Evolutionary conservation across 2,329 filamentous ascomycete genomes (phyloP).

Genomic region (Escovopsis sp.): DNA sequence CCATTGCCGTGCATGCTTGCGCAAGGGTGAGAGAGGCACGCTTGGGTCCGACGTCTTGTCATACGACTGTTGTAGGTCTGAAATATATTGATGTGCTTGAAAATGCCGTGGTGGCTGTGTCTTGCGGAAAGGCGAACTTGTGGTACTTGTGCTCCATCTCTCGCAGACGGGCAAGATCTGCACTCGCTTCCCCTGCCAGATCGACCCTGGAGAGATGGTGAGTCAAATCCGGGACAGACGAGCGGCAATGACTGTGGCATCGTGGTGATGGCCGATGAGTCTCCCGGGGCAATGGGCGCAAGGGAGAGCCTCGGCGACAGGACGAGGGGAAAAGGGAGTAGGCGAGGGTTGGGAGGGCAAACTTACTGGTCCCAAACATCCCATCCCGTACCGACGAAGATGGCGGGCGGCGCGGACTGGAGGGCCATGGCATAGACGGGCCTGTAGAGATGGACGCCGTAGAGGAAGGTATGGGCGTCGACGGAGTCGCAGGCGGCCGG

Average conservation of each 20-base stretch:
- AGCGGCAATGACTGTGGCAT: no score
- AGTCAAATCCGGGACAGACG: no score
- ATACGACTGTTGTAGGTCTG: neutral
- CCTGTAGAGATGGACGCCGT: conserved; percentile 45
- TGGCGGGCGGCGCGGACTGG: conserved; percentile 25
- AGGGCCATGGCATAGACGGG: conserved; percentile 38
- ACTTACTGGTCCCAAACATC: conserved; percentile 35
- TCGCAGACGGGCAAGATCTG: conserved; percentile 3
- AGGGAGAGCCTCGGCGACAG: no score
- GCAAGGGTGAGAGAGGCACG: no score
- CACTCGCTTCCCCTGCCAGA: neutral
- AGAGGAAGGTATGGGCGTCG: conserved; percentile 35
- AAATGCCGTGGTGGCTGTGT: conserved; percentile 6
- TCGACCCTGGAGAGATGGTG: neutral
- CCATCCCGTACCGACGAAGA: conserved; percentile 43
- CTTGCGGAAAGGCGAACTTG: conserved; percentile 7
- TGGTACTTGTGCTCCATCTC: conserved; percentile 8
- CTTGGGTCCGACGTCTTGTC: no score
- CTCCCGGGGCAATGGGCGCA: neutral
- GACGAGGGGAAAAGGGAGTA: neutral
- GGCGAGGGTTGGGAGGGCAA: neutral
- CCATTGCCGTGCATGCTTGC: no score
- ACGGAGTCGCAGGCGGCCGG: conserved; percentile 39
- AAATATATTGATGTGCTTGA: conserved; percentile 10
- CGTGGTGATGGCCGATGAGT: neutral